Evolutionary conservation across 306 rosid species (phyloP).

Genomic region (Gastrolobium bilobum): DNA sequence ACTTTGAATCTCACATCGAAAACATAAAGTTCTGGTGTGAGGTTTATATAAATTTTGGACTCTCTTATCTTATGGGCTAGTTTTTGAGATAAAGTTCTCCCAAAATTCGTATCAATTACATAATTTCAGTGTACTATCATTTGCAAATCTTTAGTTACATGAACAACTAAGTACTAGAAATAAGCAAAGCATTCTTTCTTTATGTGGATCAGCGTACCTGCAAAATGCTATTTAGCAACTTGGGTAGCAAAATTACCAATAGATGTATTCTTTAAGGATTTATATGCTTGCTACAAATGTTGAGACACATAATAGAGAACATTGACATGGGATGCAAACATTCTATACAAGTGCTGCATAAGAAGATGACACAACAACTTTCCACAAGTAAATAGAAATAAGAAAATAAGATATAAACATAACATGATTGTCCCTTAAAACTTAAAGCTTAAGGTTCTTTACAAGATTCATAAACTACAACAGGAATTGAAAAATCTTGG

Average conservation of each 20-base stretch:
- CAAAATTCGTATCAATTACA: no score
- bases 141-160: background rate
- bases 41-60: no score
- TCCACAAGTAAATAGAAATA: background rate
- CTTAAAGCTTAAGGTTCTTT: background rate
- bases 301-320: slow-evolving; percentile 15
- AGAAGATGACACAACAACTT: slow-evolving; percentile 1
- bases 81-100: no score
- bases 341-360: slow-evolving; percentile 13
- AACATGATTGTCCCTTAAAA: background rate
- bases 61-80: no score
- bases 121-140: background rate
- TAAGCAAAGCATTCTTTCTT: background rate
- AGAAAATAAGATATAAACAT: background rate
- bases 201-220: background rate
- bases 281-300: slow-evolving; percentile 17
- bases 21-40: no score
- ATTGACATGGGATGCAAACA: slow-evolving; percentile 15
- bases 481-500: background rate
- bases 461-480: background rate
- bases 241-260: background rate
- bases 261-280: slow-evolving; percentile 15
- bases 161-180: slow-evolving; percentile 1
- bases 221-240: background rate
- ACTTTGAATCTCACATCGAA: no score